Evolutionary conservation across 306 rosid genomes (phyloP), one percentile per base, ranked within the genome.

Genomic region (Quercus agrifolia): DNA sequence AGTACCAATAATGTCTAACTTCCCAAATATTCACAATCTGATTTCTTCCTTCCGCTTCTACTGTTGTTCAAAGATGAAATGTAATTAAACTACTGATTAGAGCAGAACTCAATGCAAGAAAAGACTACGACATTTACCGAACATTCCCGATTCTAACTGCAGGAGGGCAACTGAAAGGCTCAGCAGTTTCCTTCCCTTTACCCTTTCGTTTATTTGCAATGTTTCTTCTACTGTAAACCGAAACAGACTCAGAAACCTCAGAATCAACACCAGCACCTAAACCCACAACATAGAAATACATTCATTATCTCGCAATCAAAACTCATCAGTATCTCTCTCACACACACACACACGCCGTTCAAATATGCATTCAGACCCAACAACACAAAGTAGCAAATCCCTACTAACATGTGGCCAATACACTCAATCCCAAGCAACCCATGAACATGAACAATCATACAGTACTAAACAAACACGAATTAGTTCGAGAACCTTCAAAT

Each of bases 201-300:
- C 70, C 71, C 61, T 86, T 89, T 74, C 78, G 73, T 88, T 84
- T 78, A 25, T 79, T 31, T 23, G 85, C 23, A 69, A 77, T 51
- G 10, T 35, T 70, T 68, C 79, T 81, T 46, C 86, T 71, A 38
- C 71, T 70, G 58, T 77, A 83, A 27, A 79, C 83, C 17, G 97
- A 81, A 71, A 72, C 70, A 73, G 89, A 83, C 83, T 78, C 89
- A 27, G 71, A 61, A 62, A 51, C 78, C 64, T 83, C 89, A 58
- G 5, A 25, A 76, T 62, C 87, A 72, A 81, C 55, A 72, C 82
- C 55, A 30, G 35, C 18, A 66, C 77, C 94, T 85, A 76, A 73
- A 80, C 51, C 41, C 80, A 73, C 67, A 78, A 51, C 73, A 56
- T 35, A 3, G 0, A 71, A 71, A 78, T 30, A 11, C 27, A 59